phyloP scores from a whole-genome alignment of 2,329 filamentous ascomycete genomes.

The Chrysosporium queenslandicum region DNA sequence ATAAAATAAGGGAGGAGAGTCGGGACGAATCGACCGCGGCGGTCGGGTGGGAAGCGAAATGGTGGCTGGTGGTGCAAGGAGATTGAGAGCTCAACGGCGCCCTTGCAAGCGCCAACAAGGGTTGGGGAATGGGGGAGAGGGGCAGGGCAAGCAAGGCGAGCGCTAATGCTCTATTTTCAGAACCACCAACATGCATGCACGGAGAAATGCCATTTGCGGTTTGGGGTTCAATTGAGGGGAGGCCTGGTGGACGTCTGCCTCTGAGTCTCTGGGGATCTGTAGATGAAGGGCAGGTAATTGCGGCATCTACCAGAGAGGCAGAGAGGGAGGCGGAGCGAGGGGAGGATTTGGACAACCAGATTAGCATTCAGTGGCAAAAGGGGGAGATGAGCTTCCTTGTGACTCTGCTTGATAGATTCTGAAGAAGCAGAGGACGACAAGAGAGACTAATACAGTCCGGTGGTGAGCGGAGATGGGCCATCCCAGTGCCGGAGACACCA shows the following conservation, averaged over 20 bases:
- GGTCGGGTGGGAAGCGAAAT: slow-evolving; percentile 4
- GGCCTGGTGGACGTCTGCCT: neutral
- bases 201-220: slow-evolving; percentile 3
- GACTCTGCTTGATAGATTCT: too few species aligned
- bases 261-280: too few species aligned
- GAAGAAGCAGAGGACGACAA: too few species aligned
- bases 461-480: neutral
- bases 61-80: slow-evolving; percentile 13
- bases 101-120: slow-evolving; percentile 15
- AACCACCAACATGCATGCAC: neutral
- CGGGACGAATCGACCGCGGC: neutral
- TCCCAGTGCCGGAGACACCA: neutral
- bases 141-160: slow-evolving; percentile 7
- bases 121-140: slow-evolving; percentile 2
- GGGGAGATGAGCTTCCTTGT: too few species aligned
- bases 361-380: too few species aligned
- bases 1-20: slow-evolving; percentile 1
- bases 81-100: slow-evolving; percentile 10
- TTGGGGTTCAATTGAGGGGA: neutral
- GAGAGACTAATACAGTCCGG: too few species aligned
- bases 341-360: too few species aligned
- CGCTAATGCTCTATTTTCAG: slow-evolving; percentile 1
- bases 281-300: too few species aligned
- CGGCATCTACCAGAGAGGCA: too few species aligned
- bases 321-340: too few species aligned